Percentiles rank a stretch among this genome's conserved stretches.
phyloP scores from a whole-genome alignment of 441 rosid genomes.

The Erodium chrysanthum region DNA sequence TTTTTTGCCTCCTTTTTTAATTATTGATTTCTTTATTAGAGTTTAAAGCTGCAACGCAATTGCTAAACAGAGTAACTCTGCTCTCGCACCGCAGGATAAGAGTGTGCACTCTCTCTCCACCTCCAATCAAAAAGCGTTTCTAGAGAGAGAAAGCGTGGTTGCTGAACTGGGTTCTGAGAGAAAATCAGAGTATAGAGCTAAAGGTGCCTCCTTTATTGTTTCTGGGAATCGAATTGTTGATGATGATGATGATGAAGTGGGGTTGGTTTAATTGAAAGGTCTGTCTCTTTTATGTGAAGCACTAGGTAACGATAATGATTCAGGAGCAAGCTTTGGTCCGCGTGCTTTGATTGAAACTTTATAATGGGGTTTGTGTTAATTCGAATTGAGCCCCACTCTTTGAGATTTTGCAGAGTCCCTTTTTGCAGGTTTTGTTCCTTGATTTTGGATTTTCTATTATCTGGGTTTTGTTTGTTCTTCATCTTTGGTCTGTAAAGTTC shows the following conservation, averaged over 20 bases:
- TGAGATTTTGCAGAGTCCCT: background rate
- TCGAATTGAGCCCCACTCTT: conserved; percentile 2
- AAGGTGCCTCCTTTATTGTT: conserved; percentile 14
- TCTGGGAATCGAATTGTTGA: background rate
- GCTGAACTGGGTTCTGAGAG: background rate
- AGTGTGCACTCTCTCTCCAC: conserved; percentile 54
- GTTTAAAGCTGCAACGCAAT: conserved; percentile 88
- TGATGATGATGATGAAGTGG: background rate
- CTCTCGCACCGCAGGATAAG: conserved; percentile 28
- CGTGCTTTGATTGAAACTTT: conserved; percentile 1
- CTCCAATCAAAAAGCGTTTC: conserved; percentile 26
- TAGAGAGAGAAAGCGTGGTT: background rate
- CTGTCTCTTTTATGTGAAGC: background rate
- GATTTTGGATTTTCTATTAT: background rate
- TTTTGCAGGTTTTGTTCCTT: conserved; percentile 6
- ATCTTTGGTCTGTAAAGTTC: background rate
- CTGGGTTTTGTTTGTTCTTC: background rate
- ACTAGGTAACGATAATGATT: background rate
- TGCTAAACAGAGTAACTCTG: conserved; percentile 50
- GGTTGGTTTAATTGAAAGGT: conserved; percentile 5
- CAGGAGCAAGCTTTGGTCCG: conserved; percentile 6
- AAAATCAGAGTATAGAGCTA: conserved; percentile 16
- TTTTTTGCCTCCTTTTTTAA: background rate
- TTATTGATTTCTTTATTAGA: conserved; percentile 14
- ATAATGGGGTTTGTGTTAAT: no score